Conservation (phyloP, 495 filamentous ascomycete genomes). For the Ascodesmis nigricans region DNA sequence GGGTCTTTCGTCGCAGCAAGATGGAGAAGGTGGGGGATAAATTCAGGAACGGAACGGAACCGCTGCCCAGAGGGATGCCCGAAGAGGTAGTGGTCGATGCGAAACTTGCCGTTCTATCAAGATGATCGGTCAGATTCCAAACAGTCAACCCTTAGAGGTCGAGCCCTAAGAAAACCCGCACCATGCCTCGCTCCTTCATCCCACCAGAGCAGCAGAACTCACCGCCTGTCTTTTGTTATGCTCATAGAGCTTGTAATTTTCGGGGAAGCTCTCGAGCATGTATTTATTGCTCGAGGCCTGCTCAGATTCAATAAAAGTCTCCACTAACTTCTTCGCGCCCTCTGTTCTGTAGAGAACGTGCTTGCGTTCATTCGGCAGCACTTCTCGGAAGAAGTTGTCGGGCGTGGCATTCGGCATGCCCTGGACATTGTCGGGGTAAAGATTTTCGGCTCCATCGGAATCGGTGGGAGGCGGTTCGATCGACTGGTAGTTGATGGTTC, state of each 20-base stretch:
- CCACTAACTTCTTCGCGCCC: too few species aligned
- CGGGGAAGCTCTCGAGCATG: slow-evolving; percentile 11
- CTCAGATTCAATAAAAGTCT: too few species aligned
- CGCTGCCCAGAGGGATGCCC: slow-evolving; percentile 36
- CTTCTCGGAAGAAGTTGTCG: too few species aligned
- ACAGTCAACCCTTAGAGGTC: slow-evolving; percentile 4
- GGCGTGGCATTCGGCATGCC: too few species aligned
- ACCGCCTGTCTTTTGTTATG: slow-evolving; percentile 4
- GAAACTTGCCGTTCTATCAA: slow-evolving; percentile 20
- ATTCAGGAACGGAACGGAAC: slow-evolving; percentile 36
- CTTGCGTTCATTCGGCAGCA: too few species aligned
- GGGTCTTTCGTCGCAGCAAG: slow-evolving; percentile 20
- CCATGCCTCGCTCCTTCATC: slow-evolving; percentile 7
- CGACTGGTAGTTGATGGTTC: too few species aligned
- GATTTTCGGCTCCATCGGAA: too few species aligned
- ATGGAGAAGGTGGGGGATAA: slow-evolving; percentile 38
- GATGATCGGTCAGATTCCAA: too few species aligned
- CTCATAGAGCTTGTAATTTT: slow-evolving; percentile 14
- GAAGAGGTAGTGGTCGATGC: slow-evolving; percentile 38
- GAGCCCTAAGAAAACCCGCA: not conserved
- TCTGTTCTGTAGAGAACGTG: too few species aligned
- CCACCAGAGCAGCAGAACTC: slow-evolving; percentile 3
- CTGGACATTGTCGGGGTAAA: too few species aligned
- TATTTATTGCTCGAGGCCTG: too few species aligned
- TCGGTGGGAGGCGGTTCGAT: too few species aligned